Percentiles rank a stretch among this genome's conserved stretches.
These are phyloP conservation scores for Venturia pyrina DNA, from an alignment of 2,329 filamentous ascomycete species.

Conservation along the genomic window DNA sequence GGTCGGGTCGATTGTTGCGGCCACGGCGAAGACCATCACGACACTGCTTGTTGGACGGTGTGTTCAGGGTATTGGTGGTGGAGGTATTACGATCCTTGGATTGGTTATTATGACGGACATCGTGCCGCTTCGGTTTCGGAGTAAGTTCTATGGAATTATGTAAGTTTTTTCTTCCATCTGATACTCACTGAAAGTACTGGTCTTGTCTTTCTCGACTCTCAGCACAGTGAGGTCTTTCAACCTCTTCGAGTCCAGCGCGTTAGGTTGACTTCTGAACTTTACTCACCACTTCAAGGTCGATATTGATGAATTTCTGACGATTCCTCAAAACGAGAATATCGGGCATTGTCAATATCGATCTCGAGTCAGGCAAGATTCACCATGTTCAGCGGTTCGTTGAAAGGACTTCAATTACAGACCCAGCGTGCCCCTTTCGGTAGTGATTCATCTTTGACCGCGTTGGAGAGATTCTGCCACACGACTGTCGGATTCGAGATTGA, in stretches of 20 bases:
- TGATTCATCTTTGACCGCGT: neutral
- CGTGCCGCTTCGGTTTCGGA: slow-evolving; percentile 13
- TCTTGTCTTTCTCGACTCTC: neutral
- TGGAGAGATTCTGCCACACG: neutral
- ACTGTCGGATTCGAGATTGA: neutral
- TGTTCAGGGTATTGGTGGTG: slow-evolving; percentile 41
- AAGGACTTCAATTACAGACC: too few species aligned
- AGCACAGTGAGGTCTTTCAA: too few species aligned
- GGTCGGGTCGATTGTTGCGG: slow-evolving; percentile 33
- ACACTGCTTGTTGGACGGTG: slow-evolving; percentile 34
- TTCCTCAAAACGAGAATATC: too few species aligned
- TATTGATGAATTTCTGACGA: too few species aligned
- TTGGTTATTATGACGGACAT: slow-evolving; percentile 16
- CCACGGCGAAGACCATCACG: slow-evolving; percentile 32
- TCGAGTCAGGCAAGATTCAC: too few species aligned
- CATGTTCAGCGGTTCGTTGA: too few species aligned
- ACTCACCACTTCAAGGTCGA: too few species aligned
- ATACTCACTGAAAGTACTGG: neutral
- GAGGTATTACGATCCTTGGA: slow-evolving; percentile 38
- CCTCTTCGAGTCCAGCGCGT: too few species aligned
- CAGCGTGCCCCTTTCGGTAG: too few species aligned
- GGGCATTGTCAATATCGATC: neutral
- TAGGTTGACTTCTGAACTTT: too few species aligned
- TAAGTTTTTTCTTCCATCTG: neutral
- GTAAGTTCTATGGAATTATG: slow-evolving; percentile 11